A percentile compares a stretch with the other conserved stretches of the same genome.
phyloP scores from a whole-genome alignment of 2,329 filamentous ascomycete species.

The Alternaria panax region DNA sequence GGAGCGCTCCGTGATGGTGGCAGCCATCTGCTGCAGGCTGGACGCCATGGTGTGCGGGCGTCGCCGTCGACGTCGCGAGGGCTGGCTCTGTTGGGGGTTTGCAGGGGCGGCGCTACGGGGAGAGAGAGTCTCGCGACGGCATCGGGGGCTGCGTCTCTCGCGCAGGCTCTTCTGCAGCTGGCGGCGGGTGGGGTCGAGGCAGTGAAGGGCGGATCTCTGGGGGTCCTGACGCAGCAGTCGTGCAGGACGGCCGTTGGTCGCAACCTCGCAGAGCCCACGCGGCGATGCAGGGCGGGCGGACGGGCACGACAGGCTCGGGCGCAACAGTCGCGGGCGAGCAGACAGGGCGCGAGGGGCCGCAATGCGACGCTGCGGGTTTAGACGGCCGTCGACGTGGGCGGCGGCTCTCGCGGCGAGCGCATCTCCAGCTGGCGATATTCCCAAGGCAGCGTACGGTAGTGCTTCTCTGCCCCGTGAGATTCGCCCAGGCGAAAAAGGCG shows the following conservation, averaged over 20 bases:
- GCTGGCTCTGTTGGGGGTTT: conserved; percentile 7
- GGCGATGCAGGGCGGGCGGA: conserved; percentile 8
- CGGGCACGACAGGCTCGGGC: conserved; percentile 1
- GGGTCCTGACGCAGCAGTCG: conserved; percentile 15
- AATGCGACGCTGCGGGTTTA: conserved; percentile 1
- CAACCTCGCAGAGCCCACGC: conserved; percentile 22
- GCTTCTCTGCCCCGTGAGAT: too few relatives aligned
- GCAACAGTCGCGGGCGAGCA: background rate
- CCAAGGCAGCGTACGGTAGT: conserved; percentile 37
- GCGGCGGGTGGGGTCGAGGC: conserved; percentile 18
- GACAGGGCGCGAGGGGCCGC: background rate
- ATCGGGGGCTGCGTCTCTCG: conserved; percentile 10
- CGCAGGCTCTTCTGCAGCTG: conserved; percentile 8
- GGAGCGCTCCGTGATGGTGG: conserved; percentile 53
- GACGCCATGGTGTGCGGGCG: conserved; percentile 38
- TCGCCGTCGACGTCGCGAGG: conserved; percentile 2
- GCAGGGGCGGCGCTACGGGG: conserved; percentile 23
- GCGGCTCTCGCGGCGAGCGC: conserved; percentile 38
- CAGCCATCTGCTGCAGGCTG: conserved; percentile 52
- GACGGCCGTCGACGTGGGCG: conserved; percentile 26
- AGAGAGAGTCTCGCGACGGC: conserved; percentile 17
- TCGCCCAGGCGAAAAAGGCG: conserved; percentile 32
- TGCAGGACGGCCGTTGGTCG: conserved; percentile 25
- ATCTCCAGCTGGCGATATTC: conserved; percentile 19
- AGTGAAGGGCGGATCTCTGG: conserved; percentile 17